phyloP scores from a whole-genome alignment of 2,329 filamentous ascomycete species.

The Ascochyta viciae-villosae region DNA sequence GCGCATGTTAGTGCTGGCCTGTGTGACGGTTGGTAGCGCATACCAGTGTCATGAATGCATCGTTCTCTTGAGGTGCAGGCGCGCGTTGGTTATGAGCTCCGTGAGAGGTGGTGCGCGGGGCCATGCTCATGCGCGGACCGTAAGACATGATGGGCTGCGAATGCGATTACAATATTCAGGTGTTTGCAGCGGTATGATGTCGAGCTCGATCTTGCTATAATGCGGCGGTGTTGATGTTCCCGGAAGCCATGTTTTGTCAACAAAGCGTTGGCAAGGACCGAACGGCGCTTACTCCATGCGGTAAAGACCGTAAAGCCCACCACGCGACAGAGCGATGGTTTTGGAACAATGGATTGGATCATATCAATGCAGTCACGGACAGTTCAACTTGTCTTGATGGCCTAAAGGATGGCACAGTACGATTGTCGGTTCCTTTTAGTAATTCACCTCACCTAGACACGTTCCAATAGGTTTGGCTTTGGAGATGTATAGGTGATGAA shows the following conservation, averaged over 20 bases:
- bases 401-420: too few species aligned
- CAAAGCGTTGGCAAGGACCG: conserved; percentile 18
- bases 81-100: conserved; percentile 46
- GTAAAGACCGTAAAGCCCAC: background rate
- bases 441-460: background rate
- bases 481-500: background rate
- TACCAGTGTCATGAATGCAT: conserved; percentile 61
- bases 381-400: too few species aligned
- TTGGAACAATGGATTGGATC: background rate
- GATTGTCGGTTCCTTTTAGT: too few species aligned
- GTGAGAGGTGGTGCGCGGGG: conserved; percentile 50
- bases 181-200: background rate
- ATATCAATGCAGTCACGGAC: too few species aligned
- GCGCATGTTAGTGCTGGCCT: conserved; percentile 22
- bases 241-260: conserved; percentile 23
- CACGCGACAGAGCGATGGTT: background rate
- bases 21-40: conserved; percentile 8
- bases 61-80: conserved; percentile 53
- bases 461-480: background rate
- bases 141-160: conserved; percentile 51
- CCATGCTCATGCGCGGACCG: conserved; percentile 60
- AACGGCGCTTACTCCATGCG: conserved; percentile 19
- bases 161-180: conserved; percentile 1
- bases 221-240: conserved; percentile 9
- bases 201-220: conserved; percentile 3